phyloP scores from a whole-genome alignment of 2,329 filamentous ascomycete genomes.

The Graphilbum sp. region DNA sequence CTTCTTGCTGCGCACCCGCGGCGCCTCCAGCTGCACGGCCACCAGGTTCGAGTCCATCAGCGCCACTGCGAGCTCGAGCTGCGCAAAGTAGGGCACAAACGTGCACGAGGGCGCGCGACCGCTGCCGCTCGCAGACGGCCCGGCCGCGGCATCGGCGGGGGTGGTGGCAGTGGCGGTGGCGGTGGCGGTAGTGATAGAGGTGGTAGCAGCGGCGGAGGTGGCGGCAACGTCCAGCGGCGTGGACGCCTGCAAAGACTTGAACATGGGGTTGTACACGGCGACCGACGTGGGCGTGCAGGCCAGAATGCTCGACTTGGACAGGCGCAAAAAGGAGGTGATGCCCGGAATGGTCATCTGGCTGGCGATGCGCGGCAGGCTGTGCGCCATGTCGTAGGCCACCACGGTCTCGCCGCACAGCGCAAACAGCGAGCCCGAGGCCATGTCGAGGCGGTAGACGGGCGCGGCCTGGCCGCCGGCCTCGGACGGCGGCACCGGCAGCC shows the following conservation, averaged over 20 bases:
- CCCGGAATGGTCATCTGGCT: constrained; percentile 34
- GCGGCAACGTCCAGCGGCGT: constrained; percentile 26
- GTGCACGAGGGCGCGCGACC: too few species aligned
- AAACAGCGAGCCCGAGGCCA: constrained; percentile 46
- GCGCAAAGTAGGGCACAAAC: constrained; percentile 41
- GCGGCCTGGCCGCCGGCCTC: not conserved
- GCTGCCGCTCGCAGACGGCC: too few species aligned
- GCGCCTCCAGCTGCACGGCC: constrained; percentile 52
- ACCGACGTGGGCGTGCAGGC: constrained; percentile 39
- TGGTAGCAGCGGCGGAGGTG: too few species aligned
- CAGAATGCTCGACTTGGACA: constrained; percentile 51
- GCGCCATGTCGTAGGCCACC: constrained; percentile 46
- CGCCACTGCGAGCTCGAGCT: constrained; percentile 49
- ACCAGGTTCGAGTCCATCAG: constrained; percentile 47
- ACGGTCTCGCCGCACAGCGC: constrained; percentile 38
- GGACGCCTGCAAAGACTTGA: constrained; percentile 40
- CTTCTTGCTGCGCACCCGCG: constrained; percentile 36
- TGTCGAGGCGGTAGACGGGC: constrained; percentile 38
- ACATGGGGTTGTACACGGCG: constrained; percentile 53
- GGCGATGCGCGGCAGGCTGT: constrained; percentile 42
- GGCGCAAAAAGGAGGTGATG: constrained; percentile 44
- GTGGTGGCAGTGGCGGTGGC: not conserved
- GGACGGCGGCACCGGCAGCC: not conserved
- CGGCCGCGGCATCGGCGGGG: not conserved
- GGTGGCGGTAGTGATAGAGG: too few species aligned